Base-by-base conservation (phyloP, 768 basidiomycete genomes). In the Leccinum obscurum region DNA sequence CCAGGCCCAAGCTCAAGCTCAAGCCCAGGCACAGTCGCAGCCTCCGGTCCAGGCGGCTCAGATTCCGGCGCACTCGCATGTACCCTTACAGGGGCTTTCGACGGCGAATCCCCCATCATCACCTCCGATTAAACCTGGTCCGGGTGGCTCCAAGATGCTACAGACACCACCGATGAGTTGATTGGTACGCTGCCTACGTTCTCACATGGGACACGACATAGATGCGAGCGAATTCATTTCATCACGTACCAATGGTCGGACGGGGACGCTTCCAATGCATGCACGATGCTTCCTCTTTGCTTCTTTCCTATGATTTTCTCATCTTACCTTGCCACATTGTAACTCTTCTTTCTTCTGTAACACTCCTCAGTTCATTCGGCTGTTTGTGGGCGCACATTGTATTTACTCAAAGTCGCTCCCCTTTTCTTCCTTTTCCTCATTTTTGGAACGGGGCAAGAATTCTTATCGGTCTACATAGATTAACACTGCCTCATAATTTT, bases 401-500 rank as follows among this genome's bases (percentile, higher is more conserved):
- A 60, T 58, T 54, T 64, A 59, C 61, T 62, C 11, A 41, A 64
- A 46, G 52, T 46, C 54, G 58, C 57, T 48, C 62, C 34, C 7
- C 5, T 17, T 44, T 52, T 9, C n/a, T 57, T 52, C 26, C n/a
- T 22, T 49, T 37, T n/a, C 11, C 35, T 50, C 49, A 58, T 61
- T 64, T 66, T 69, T 67, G 63, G 66, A 58, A 61, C n/a, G 55
- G 61, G 62, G 58, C 62, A 64, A 20, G 49, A 55, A 53, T 62
- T 60, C 65, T n/a, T 62, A 61, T 62, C 65, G 67, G 66, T 59
- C 53, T 62, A 66, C 55, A 53, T 72, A 70, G 70, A 72, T 61
- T 70, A 72, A 57, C 67, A 62, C 60, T 57, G 41, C 57, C 59
- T 70, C 60, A 56, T 71, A 72, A 52, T 52, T 52, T 68, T 68